Conservation (phyloP, 441 rosid species). For the Rhodomyrtus psidioides region DNA sequence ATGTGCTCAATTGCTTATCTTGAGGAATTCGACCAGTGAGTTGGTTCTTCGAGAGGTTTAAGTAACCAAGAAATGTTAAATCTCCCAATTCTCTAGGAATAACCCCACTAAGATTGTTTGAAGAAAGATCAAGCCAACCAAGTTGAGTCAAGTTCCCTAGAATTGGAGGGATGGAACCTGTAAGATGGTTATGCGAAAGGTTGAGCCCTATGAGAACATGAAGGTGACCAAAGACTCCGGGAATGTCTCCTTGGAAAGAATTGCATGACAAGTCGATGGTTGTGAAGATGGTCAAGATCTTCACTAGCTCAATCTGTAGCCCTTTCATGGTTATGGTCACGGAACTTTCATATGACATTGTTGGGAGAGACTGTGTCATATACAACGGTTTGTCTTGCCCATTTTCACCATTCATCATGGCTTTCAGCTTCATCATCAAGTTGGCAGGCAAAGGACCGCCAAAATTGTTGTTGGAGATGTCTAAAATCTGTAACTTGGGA, state of each 20-base stretch:
- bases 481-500: neutral
- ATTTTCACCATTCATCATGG: neutral
- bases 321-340: neutral
- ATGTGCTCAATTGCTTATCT: neutral
- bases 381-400: neutral
- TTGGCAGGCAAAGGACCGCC: fast-evolving
- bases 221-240: neutral
- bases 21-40: neutral
- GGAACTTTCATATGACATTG: neutral
- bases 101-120: neutral
- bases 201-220: fast-evolving
- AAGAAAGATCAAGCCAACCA: neutral
- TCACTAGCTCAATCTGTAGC: fast-evolving
- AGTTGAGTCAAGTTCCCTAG: neutral
- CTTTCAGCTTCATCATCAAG: neutral
- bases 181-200: neutral
- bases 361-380: neutral
- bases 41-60: neutral
- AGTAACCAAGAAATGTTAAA: neutral
- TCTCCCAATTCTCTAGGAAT: neutral
- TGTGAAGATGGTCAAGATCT: neutral
- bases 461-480: neutral
- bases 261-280: neutral
- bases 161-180: neutral
- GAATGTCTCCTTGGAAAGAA: neutral